A percentile compares a stretch with the other conserved stretches of the same genome.
phyloP scores from a whole-genome alignment of 1,139 yeast species.

The Blastobotrys ciferrii region DNA sequence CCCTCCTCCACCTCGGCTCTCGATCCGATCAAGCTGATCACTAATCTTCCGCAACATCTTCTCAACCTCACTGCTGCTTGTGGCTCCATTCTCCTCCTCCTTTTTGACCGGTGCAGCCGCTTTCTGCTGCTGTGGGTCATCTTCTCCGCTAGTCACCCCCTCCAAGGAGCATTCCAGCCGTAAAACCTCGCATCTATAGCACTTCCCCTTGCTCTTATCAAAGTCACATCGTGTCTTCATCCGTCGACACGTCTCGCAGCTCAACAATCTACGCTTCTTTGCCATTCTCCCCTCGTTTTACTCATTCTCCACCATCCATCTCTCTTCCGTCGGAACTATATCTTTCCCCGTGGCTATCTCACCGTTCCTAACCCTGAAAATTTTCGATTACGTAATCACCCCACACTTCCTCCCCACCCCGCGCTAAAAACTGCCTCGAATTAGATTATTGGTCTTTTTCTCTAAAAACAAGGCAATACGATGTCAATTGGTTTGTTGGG shows the following conservation, averaged over 20 bases:
- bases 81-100: too few species aligned
- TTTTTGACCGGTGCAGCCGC: not conserved
- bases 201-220: constrained; percentile 42
- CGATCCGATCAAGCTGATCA: constrained; percentile 3
- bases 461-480: too few species aligned
- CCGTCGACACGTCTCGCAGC: constrained; percentile 52
- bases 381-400: too few species aligned
- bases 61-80: not conserved
- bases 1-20: not conserved
- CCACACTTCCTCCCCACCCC: too few species aligned
- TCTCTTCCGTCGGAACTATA: not conserved
- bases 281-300: not conserved
- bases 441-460: too few species aligned
- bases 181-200: constrained; percentile 50
- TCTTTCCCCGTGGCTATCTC: too few species aligned
- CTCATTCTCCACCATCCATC: not conserved
- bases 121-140: constrained; percentile 7
- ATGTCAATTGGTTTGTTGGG: too few species aligned
- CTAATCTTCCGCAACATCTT: constrained; percentile 1
- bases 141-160: constrained; percentile 12
- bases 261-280: constrained; percentile 44
- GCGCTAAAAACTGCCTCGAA: too few species aligned
- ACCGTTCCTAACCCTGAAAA: too few species aligned
- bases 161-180: constrained; percentile 47
- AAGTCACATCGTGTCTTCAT: constrained; percentile 55